Evolutionary conservation across 306 rosid genomes (phyloP), one percentile per base, ranked within the genome.

Genomic region (Vicia villosa): DNA sequence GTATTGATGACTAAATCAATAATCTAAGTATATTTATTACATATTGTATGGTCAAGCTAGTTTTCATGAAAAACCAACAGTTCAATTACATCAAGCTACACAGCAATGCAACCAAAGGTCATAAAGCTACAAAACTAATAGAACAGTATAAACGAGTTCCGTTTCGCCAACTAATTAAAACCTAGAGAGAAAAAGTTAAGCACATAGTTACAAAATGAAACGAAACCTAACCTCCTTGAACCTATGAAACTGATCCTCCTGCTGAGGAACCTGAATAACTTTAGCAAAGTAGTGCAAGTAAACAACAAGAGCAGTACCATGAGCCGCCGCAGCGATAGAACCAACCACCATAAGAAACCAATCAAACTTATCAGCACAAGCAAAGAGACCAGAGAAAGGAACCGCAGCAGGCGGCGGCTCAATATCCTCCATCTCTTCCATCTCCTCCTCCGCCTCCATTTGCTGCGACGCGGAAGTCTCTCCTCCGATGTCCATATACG

Each of bases 361-460:
- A 77, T 95, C 99, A 6, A 95, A 74, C n/a, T 92, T 86, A 87
- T 95, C 97, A 4, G 99, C 96, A 71, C 97, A 95, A 16, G 89
- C 94, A 71, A 95, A 95, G 4, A 95, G 89, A 30, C 76, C 24
- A 43, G 99, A 89, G 84, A 95, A 95, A 9, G 99, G 96, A 4
- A 89, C 99, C 3, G 99, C 97, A 0, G 92, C 96, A 0, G 99
- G 93, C 3, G 99, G 99, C 59, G 99, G 99, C 81, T 91, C 99
- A 19, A 91, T 82, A 84, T 94, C 99, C 58, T 94, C 99, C 1
- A 55, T 86, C 79, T 95, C 99, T 67, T 95, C 99, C 10, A 91
- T 84, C 81, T 91, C 99, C 46, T 95, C 99, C 60, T 89, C 89
- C 64, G 76, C 80, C 76, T 95, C 99, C 37, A 95, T 75, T 57